A percentile compares a stretch with the other conserved stretches of the same genome.
Conservation (phyloP, 2,329 filamentous ascomycete species). For the Clonostachys byssicola region DNA sequence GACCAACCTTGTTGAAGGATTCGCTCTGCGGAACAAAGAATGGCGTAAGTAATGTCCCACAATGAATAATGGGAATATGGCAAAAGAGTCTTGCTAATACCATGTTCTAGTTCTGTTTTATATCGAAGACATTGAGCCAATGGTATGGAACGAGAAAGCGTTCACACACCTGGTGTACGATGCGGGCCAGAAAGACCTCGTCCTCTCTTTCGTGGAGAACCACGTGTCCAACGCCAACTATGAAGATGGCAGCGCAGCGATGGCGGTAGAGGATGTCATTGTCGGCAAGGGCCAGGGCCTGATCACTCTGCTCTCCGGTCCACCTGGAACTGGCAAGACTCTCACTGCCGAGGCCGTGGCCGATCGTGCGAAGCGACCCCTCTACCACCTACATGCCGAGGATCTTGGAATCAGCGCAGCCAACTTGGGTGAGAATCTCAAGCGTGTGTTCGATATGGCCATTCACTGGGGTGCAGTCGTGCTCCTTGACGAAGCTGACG, state of each 20-base stretch:
- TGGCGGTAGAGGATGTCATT: conserved; percentile 25
- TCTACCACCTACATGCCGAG: conserved; percentile 39
- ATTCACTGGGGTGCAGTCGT: conserved; percentile 16
- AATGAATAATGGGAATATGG: not conserved
- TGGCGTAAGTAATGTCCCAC: conserved; percentile 29
- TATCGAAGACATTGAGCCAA: conserved; percentile 32
- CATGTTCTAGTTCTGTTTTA: conserved; percentile 21
- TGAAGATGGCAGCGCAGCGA: conserved; percentile 11
- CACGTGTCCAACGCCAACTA: conserved; percentile 17
- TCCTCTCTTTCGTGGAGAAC: conserved; percentile 42
- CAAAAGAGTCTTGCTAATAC: not conserved
- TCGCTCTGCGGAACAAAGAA: conserved; percentile 38
- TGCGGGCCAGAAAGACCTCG: conserved; percentile 39
- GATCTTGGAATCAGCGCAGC: conserved; percentile 40
- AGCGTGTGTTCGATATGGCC: conserved; percentile 40
- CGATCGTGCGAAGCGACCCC: conserved; percentile 33
- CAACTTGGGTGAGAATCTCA: conserved; percentile 39
- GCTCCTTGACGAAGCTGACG: conserved; percentile 18
- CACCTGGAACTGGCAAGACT: conserved; percentile 42
- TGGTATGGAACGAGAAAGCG: conserved; percentile 38
- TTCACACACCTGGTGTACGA: conserved; percentile 42
- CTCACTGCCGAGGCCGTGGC: conserved; percentile 37
- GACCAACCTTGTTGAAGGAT: conserved; percentile 34
- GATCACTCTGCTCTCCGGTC: conserved; percentile 38
- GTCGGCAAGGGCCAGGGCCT: conserved; percentile 36